These are phyloP conservation scores for Sicyos baderoa DNA, from an alignment of 306 rosid genomes.

Conservation along the genomic window DNA sequence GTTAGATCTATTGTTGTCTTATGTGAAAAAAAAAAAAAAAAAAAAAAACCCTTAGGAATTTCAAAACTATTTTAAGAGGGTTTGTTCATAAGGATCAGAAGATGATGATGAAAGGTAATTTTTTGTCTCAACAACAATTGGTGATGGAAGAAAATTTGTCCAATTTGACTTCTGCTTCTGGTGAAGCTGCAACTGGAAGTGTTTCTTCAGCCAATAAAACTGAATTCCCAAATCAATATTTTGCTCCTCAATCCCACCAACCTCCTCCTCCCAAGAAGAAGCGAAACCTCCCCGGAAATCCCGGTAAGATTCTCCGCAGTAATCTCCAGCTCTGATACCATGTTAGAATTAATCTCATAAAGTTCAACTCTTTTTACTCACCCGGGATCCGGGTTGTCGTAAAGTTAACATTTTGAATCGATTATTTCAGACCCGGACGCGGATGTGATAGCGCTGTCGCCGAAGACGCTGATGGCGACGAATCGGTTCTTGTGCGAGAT, in stretches of 20 bases:
- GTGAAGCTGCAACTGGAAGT: no score
- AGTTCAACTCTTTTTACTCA: no score
- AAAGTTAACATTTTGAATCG: neutral
- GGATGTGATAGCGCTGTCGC: constrained; percentile 25
- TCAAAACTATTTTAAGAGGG: neutral
- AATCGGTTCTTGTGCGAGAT: constrained; percentile 25
- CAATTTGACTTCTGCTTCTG: constrained; percentile 79
- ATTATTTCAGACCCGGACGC: neutral
- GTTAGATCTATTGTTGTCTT: constrained; percentile 17
- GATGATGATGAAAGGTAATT: constrained; percentile 12
- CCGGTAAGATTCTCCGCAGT: constrained; percentile 43
- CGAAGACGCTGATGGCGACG: constrained; percentile 22
- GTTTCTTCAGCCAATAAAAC: constrained; percentile 33
- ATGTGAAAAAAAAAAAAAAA: neutral
- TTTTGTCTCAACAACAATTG: neutral
- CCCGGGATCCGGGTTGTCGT: neutral
- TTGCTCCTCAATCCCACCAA: neutral
- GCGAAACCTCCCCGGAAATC: constrained; percentile 95
- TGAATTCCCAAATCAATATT: neutral
- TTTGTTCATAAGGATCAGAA: neutral
- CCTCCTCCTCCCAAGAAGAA: constrained; percentile 41
- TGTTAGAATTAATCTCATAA: no score
- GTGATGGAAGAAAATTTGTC: constrained; percentile 66
- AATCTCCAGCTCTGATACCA: neutral
- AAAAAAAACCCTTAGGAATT: neutral